A percentile compares a stretch with the other conserved stretches of the same genome.
phyloP scores from a whole-genome alignment of 208 protist species.

The Acanthamoeba lenticulata region DNA sequence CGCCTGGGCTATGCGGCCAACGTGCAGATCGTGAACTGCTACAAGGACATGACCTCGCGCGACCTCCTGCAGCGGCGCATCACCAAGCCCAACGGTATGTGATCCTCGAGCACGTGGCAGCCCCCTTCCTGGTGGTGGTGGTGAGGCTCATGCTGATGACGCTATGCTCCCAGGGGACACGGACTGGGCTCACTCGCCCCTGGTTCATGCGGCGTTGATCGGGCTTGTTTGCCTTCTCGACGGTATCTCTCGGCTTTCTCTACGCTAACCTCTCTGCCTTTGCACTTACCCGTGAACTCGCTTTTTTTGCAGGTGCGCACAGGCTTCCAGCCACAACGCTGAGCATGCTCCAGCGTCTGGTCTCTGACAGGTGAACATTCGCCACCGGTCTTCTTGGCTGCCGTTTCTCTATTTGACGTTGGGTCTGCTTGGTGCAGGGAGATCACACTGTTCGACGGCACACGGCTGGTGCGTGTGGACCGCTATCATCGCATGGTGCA shows the following conservation, averaged over 20 bases:
- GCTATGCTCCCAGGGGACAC: constrained; percentile 85
- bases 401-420: constrained; percentile 58
- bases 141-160: constrained; percentile 22
- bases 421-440: constrained; percentile 80
- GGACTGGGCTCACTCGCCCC: constrained; percentile 90
- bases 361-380: constrained; percentile 50
- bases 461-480: constrained; percentile 87
- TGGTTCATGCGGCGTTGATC: constrained; percentile 90
- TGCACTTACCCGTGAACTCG: neutral
- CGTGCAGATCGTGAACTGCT: constrained; percentile 86
- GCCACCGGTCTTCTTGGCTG: no score
- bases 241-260: constrained; percentile 82
- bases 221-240: constrained; percentile 93
- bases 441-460: constrained; percentile 90
- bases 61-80: constrained; percentile 94
- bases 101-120: no score
- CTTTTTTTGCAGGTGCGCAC: constrained; percentile 76
- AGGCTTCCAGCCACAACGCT: constrained; percentile 79
- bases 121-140: constrained; percentile 40
- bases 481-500: constrained; percentile 79
- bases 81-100: constrained; percentile 80
- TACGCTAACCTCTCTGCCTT: neutral
- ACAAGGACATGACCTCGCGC: constrained; percentile 94
- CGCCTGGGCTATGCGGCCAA: constrained; percentile 31
- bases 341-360: constrained; percentile 74